Conservation (phyloP, 2,329 filamentous ascomycete species). For the Taxawa tesnikishii region DNA sequence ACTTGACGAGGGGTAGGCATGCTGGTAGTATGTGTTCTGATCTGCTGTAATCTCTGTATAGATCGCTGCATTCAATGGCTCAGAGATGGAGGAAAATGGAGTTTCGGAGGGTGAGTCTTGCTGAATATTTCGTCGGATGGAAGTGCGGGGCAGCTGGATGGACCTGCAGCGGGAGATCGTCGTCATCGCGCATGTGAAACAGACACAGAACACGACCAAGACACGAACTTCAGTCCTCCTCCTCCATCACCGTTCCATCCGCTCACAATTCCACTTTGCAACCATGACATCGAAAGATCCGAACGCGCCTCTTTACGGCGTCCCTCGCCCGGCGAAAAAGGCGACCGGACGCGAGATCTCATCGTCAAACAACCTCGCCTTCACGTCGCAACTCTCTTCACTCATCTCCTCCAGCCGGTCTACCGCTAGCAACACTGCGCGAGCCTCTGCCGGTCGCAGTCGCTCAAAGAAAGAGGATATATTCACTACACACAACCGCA, state of each 20-base stretch:
- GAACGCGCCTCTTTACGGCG: slow-evolving; percentile 68
- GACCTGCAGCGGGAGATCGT: too few relatives aligned
- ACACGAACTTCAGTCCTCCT: too few relatives aligned
- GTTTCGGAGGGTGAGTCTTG: too few relatives aligned
- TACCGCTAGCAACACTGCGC: slow-evolving; percentile 21
- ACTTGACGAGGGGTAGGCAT: slow-evolving; percentile 32
- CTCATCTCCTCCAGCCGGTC: slow-evolving; percentile 49
- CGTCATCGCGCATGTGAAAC: too few relatives aligned
- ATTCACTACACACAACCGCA: slow-evolving; percentile 54
- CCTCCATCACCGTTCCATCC: too few relatives aligned
- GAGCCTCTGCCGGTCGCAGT: slow-evolving; percentile 35
- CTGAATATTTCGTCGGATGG: too few relatives aligned
- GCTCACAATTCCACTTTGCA: too few relatives aligned
- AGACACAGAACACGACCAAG: too few relatives aligned
- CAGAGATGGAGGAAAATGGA: too few relatives aligned
- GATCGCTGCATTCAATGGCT: too few relatives aligned
- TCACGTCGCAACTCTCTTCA: slow-evolving; percentile 76
- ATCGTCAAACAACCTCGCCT: slow-evolving; percentile 63
- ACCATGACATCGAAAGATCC: slow-evolving; percentile 34
- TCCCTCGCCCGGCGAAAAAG: slow-evolving; percentile 53
- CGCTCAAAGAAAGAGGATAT: slow-evolving; percentile 54
- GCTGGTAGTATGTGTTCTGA: slow-evolving; percentile 7
- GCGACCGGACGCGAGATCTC: slow-evolving; percentile 50
- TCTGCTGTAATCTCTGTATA: too few relatives aligned
- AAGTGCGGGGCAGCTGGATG: too few relatives aligned